Conservation (phyloP, 2,329 filamentous ascomycete genomes). For the Calonectria leucothoes region DNA sequence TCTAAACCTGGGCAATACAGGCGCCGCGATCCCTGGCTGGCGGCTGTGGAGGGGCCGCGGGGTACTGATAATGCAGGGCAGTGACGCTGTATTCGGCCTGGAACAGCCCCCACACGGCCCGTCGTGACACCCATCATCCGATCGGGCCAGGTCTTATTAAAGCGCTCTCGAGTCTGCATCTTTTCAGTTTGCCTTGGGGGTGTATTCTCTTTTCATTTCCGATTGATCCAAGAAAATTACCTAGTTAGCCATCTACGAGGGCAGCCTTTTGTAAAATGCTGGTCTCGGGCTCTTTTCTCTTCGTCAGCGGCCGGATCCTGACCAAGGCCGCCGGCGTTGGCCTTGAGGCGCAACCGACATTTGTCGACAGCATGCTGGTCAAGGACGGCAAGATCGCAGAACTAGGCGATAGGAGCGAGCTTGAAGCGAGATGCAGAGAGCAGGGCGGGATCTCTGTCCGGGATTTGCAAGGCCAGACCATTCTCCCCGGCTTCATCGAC, state of each 20-base stretch:
- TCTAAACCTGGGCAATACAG: constrained; percentile 6
- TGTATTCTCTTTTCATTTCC: too few relatives aligned
- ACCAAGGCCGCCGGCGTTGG: constrained; percentile 4
- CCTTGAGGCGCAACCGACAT: constrained; percentile 9
- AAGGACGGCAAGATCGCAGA: constrained; percentile 7
- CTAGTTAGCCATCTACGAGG: not conserved
- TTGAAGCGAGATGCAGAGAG: not conserved
- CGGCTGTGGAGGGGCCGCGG: not conserved
- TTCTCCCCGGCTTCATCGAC: constrained; percentile 62
- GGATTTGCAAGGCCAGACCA: constrained; percentile 19
- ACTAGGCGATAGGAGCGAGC: not conserved
- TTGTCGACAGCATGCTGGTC: constrained; percentile 18
- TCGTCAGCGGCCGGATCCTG: constrained; percentile 16
- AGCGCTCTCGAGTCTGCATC: not conserved
- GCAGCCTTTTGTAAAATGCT: not conserved
- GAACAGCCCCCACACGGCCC: not conserved
- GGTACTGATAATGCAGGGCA: not conserved
- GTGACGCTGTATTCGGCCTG: not conserved
- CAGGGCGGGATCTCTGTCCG: not conserved
- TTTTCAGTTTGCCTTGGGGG: not conserved
- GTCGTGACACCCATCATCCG: not conserved
- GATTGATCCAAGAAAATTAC: not conserved
- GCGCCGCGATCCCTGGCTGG: not conserved
- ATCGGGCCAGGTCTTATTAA: not conserved
- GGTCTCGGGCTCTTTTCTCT: too few relatives aligned